Base-by-base conservation (phyloP, 2,329 filamentous ascomycete genomes). In the Ascochyta rabiei region DNA sequence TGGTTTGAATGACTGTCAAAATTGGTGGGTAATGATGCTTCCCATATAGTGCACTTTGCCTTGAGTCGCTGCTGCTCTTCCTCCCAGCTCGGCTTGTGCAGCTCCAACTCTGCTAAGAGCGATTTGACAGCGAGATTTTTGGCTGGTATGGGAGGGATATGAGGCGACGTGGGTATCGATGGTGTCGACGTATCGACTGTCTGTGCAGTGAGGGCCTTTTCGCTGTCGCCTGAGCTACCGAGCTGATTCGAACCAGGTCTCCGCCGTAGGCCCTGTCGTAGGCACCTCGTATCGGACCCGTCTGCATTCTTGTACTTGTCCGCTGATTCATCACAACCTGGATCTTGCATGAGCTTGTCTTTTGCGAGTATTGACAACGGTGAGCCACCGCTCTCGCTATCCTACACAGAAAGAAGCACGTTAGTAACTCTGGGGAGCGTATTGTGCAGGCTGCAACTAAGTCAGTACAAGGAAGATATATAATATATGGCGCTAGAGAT, bases 381-480 rank as follows among this genome's bases (percentile, higher is more conserved):
- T 21, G 54, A 59, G 8, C 30, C 47, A 35, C 57, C 54, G 51
- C 58, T 53, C 30, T 66, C 57, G 35, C 48, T 55, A 52, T 48
- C 63, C 67, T 72, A 68, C 47, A 62, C 18, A 43, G 53, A 55
- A 46, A 54, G 47, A 47, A 62, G 49, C 56, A 44, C 18, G 52
- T 76, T 79, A 82, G 70, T 80, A 81, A 69, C 79, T 81, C 62
- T 81, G 80, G 49, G 79, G 79, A 62, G 79, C 80, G 60, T 81
- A 79, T 61, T 74, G 79, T 51, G 79, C 80, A 51, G 80, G 80
- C 77, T 81, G 61, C 37, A 56, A 45, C 59, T 34, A 56, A 56
- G 67, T 76, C 48, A 75, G 73, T 73, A 54, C 41, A 60, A 64
- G 60, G 63, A 57, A 58, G 37, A 65, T 64, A 56, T 67, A 47